Evolutionary conservation across 371 early-diverging fungal species (phyloP).

Genomic region (Apophysomyces elegans): DNA sequence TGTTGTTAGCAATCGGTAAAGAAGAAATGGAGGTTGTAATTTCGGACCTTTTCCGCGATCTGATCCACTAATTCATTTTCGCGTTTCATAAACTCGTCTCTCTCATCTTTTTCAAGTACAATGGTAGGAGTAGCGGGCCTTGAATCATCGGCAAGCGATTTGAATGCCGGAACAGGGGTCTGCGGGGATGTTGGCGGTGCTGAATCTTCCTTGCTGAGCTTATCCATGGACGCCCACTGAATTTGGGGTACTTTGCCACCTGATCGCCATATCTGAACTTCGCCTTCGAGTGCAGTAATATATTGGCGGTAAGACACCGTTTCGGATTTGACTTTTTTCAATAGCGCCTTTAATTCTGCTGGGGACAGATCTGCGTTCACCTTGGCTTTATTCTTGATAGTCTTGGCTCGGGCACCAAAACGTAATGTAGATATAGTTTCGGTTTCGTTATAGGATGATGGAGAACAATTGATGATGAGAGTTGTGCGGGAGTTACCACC

Average conservation of each 20-base stretch:
- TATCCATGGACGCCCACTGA: slow-evolving; percentile 79
- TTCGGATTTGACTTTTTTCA: slow-evolving; percentile 88
- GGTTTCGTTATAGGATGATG: slow-evolving; percentile 93
- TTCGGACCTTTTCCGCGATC: slow-evolving; percentile 74
- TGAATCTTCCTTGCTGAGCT: slow-evolving; percentile 57
- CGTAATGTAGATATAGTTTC: slow-evolving; percentile 96
- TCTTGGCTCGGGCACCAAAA: slow-evolving; percentile 97
- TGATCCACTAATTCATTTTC: slow-evolving; percentile 94
- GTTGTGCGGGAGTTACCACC: slow-evolving; percentile 98
- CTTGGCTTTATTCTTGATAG: slow-evolving; percentile 98
- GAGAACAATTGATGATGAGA: slow-evolving; percentile 96
- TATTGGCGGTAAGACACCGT: slow-evolving; percentile 81
- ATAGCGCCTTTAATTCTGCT: slow-evolving; percentile 89
- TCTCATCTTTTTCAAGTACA: slow-evolving; percentile 83
- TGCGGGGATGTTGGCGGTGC: slow-evolving; percentile 28
- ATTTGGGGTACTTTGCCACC: slow-evolving; percentile 78
- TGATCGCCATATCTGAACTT: slow-evolving; percentile 86
- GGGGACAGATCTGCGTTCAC: slow-evolving; percentile 94
- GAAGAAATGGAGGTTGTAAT: background rate
- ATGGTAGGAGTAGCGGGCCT: slow-evolving; percentile 81
- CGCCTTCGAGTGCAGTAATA: slow-evolving; percentile 83
- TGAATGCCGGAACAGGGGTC: slow-evolving; percentile 56
- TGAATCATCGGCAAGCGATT: slow-evolving; percentile 51
- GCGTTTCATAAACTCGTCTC: slow-evolving; percentile 90
- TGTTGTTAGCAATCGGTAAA: background rate